These are phyloP conservation scores for Boletus mariae DNA, from an alignment of 1,284 basidiomycete genomes.

Conservation along the genomic window DNA sequence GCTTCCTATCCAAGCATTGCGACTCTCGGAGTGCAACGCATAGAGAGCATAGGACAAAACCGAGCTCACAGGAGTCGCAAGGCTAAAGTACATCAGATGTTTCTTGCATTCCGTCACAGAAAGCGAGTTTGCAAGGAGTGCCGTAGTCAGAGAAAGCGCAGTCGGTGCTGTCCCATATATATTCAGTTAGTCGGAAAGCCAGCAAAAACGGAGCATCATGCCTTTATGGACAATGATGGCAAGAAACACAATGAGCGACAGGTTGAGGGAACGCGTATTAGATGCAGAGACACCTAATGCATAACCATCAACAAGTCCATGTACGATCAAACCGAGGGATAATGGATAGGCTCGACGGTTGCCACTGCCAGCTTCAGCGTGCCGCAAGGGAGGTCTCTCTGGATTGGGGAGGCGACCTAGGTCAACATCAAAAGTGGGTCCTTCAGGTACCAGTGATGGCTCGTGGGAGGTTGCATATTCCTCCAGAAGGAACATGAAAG, in stretches of 20 bases:
- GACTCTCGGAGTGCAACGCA: constrained; percentile 46
- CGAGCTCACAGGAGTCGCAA: constrained; percentile 76
- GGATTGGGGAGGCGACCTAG: constrained; percentile 27
- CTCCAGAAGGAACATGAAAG: constrained; percentile 79
- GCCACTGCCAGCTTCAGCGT: constrained; percentile 9
- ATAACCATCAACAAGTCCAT: constrained; percentile 87
- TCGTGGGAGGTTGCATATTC: constrained; percentile 52
- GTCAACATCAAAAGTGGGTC: constrained; percentile 22
- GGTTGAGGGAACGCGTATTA: constrained; percentile 35
- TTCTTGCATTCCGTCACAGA: constrained; percentile 65
- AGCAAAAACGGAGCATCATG: constrained; percentile 21
- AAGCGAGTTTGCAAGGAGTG: constrained; percentile 72
- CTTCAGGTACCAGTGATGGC: constrained; percentile 29
- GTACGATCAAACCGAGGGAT: constrained; percentile 81
- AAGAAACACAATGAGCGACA: constrained; percentile 82
- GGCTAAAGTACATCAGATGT: constrained; percentile 74
- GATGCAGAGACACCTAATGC: constrained; percentile 79
- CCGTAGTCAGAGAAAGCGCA: constrained; percentile 78
- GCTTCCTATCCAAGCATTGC: constrained; percentile 63
- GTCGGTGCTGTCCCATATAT: constrained; percentile 63
- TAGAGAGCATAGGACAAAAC: constrained; percentile 67
- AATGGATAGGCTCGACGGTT: constrained; percentile 55
- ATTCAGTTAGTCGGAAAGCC: constrained; percentile 5
- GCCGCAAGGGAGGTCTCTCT: constrained; percentile 11
- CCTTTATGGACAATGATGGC: constrained; percentile 90